phyloP scores from a whole-genome alignment of 2,329 filamentous ascomycete species.

The Curvularia sp. region DNA sequence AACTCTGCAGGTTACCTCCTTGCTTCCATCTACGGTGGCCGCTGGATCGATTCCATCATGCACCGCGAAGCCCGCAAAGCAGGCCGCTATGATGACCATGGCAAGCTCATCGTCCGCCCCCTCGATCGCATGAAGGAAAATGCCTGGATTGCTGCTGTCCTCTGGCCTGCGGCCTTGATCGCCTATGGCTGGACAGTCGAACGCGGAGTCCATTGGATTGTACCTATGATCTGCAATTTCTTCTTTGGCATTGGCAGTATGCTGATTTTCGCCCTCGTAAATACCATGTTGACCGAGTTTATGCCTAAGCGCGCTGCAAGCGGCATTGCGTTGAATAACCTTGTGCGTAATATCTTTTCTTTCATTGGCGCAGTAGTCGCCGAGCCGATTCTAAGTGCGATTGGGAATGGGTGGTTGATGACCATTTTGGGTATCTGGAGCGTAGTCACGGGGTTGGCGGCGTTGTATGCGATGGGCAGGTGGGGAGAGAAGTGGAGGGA shows the following conservation, averaged over 20 bases:
- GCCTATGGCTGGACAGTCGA: constrained; percentile 51
- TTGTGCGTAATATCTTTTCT: constrained; percentile 49
- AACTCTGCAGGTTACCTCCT: constrained; percentile 48
- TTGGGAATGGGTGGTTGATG: constrained; percentile 53
- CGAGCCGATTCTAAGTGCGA: constrained; percentile 44
- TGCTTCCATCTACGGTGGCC: constrained; percentile 47
- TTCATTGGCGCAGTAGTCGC: constrained; percentile 49
- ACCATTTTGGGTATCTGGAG: constrained; percentile 55
- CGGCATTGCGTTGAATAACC: constrained; percentile 53
- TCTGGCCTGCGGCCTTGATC: constrained; percentile 49
- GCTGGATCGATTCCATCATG: constrained; percentile 53
- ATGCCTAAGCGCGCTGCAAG: constrained; percentile 48
- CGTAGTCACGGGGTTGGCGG: constrained; percentile 56
- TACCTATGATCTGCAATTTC: constrained; percentile 51
- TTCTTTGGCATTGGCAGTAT: constrained; percentile 52
- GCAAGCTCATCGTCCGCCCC: constrained; percentile 46
- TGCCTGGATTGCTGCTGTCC: constrained; percentile 48
- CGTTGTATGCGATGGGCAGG: constrained; percentile 67
- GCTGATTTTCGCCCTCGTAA: constrained; percentile 50
- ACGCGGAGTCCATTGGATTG: constrained; percentile 44
- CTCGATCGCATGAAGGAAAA: constrained; percentile 54
- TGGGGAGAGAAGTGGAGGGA: constrained; percentile 70
- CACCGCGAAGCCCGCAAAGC: constrained; percentile 49
- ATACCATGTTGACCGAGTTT: constrained; percentile 53
- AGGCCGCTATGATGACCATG: constrained; percentile 46